Base-by-base conservation (phyloP, 208 protist species). In the Leishmania tarentolae region DNA sequence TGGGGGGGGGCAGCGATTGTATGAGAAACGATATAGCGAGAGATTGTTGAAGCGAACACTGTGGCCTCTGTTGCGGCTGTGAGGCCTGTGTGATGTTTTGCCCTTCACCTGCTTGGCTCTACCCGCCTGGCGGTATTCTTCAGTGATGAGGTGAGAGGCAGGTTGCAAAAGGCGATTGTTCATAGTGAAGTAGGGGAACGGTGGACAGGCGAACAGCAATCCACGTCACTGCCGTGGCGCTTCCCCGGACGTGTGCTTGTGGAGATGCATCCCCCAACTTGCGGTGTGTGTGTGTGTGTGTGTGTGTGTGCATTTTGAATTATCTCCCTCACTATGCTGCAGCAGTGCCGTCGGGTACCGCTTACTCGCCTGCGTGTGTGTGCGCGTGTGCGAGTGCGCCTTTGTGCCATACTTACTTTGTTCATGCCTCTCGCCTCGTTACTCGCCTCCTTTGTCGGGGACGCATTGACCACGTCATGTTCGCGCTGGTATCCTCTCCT, bases 231-330 rank as follows among this genome's bases (percentile, higher is more conserved):
- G 66, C 42, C 40, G 47, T 42, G 35, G 66, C 21, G 40, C 66
- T 71, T 42, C 31, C 28, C 40, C 40, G 28, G 28, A 28, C 0
- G 11, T 35, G 11, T 28, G 66, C 28, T 46, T 46, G 40, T 44
- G 37, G 40, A 71, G 35, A 9, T 40, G 40, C 21, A 71, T 71
- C 66, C 15, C 35, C 21, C 8, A 4, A 15, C 15, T 17, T 53
- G n/a, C n/a, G n/a, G 66, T 37, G 68, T 35, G 21, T 73, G 65
- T 70, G 42, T 50, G 68, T n/a, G n/a, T n/a, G n/a, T n/a, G 66
- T 37, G 68, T 35, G 21, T 73, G 65, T 70, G 42, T 50, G 68
- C n/a, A 8, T 44, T 8, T 47, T 44, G 68, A 37, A 17, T 19
- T 21, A 72, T 44, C 28, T 35, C 44, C 44, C 44, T 31, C 21